Conservation (phyloP, 106 monocot species). For the Amphibolis antarctica region DNA sequence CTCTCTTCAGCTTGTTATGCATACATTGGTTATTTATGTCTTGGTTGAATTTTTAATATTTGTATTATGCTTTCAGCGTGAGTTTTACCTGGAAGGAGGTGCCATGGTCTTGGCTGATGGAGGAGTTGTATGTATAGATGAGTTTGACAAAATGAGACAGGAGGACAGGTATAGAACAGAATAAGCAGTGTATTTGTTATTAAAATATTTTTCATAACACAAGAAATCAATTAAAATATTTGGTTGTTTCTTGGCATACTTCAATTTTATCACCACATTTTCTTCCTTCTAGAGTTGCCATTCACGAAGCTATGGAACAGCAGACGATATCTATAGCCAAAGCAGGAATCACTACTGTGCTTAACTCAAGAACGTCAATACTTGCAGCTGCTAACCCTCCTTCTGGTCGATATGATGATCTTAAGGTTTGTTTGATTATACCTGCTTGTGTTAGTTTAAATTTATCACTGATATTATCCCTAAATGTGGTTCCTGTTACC, state of each 20-base stretch:
- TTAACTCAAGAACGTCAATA: slow-evolving; percentile 93
- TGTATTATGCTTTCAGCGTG: slow-evolving; percentile 45
- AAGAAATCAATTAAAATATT: no score
- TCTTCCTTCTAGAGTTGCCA: slow-evolving; percentile 64
- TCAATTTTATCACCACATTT: background rate
- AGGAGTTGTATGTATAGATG: slow-evolving; percentile 97
- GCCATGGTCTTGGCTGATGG: slow-evolving; percentile 99
- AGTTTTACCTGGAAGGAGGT: slow-evolving; percentile 99
- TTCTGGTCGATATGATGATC: slow-evolving; percentile 97
- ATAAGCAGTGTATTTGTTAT: background rate
- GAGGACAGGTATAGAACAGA: slow-evolving; percentile 63
- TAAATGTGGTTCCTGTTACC: slow-evolving; percentile 9
- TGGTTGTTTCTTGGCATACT: background rate
- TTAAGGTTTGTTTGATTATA: slow-evolving; percentile 41
- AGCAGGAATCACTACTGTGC: slow-evolving; percentile 96
- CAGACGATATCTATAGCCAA: slow-evolving; percentile 98
- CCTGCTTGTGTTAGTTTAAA: background rate
- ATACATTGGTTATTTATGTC: background rate
- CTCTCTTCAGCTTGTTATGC: background rate
- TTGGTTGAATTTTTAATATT: background rate
- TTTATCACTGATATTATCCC: background rate
- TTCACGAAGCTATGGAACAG: slow-evolving; percentile 99
- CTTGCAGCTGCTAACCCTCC: slow-evolving; percentile 99
- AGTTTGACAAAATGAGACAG: slow-evolving; percentile 99
- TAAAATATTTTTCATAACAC: no score